phyloP scores from a whole-genome alignment of 2,329 filamentous ascomycete genomes.

The Neophaeococcomyces mojaviensis region DNA sequence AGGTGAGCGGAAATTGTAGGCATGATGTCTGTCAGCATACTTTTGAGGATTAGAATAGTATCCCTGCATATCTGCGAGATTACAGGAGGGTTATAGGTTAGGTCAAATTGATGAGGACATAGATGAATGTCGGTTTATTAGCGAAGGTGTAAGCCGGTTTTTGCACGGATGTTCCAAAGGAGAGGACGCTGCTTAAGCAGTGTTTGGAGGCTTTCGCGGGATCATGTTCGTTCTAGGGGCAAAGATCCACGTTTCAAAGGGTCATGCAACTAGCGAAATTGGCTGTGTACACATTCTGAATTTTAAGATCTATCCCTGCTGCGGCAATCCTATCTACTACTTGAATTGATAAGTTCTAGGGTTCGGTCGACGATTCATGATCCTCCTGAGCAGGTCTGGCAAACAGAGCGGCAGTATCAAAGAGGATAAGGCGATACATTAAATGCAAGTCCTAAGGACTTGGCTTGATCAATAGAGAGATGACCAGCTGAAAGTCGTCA shows the following conservation, averaged over 20 bases:
- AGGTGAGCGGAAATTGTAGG: neutral
- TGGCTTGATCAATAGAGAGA: neutral
- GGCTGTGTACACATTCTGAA: no score
- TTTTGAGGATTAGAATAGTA: neutral
- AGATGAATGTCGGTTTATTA: neutral
- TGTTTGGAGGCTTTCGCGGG: neutral
- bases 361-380: no score
- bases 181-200: neutral
- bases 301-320: no score
- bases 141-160: neutral
- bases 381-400: no score
- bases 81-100: neutral
- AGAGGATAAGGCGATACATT: neutral
- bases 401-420: neutral
- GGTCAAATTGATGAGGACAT: neutral
- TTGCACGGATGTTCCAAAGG: neutral
- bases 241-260: neutral
- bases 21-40: neutral
- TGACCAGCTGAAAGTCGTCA: neutral
- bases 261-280: no score
- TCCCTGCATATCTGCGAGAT: no score
- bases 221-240: neutral
- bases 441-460: neutral
- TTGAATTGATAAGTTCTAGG: no score
- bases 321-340: no score